Percentiles rank a stretch among this genome's conserved stretches.
Conservation (phyloP, 257 asterid species). For the Echium plantagineum region DNA sequence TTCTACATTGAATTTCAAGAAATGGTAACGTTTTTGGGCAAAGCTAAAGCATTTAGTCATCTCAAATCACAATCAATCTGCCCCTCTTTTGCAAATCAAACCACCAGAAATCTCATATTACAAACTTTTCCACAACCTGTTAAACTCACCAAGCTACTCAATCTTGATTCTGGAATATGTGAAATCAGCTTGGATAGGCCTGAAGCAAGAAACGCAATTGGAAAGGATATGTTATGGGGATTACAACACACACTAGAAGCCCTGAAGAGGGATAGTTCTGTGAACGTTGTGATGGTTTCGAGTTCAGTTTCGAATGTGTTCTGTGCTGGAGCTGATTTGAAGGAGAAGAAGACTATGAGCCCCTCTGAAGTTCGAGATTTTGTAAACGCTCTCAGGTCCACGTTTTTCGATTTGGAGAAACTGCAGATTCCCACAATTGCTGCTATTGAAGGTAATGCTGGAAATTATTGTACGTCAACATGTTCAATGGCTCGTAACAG, state of each 20-base stretch:
- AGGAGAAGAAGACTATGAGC: slow-evolving; percentile 79
- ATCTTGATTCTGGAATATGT: slow-evolving; percentile 43
- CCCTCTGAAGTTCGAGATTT: slow-evolving; percentile 48
- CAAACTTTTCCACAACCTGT: too few species aligned
- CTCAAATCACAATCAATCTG: too few species aligned
- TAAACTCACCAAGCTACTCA: too few species aligned
- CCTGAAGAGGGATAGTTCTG: slow-evolving; percentile 37
- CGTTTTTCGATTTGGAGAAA: slow-evolving; percentile 43
- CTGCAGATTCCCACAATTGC: slow-evolving; percentile 81
- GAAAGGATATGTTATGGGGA: slow-evolving; percentile 69
- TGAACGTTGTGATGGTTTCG: slow-evolving; percentile 63
- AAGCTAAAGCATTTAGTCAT: too few species aligned
- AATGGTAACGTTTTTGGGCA: too few species aligned
- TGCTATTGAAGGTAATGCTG: slow-evolving; percentile 91
- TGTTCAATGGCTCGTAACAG: too few species aligned
- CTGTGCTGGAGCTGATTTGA: slow-evolving; percentile 97
- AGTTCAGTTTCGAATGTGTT: slow-evolving; percentile 75
- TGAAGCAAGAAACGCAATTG: slow-evolving; percentile 70
- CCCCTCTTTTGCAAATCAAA: too few species aligned
- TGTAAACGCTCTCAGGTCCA: slow-evolving; percentile 59
- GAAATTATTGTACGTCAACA: too few species aligned
- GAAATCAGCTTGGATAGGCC: slow-evolving; percentile 82
- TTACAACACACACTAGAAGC: slow-evolving; percentile 48
- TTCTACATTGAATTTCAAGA: too few species aligned
- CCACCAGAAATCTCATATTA: too few species aligned